phyloP scores from a whole-genome alignment of 2,329 filamentous ascomycete genomes.

The Thelonectria rubi region DNA sequence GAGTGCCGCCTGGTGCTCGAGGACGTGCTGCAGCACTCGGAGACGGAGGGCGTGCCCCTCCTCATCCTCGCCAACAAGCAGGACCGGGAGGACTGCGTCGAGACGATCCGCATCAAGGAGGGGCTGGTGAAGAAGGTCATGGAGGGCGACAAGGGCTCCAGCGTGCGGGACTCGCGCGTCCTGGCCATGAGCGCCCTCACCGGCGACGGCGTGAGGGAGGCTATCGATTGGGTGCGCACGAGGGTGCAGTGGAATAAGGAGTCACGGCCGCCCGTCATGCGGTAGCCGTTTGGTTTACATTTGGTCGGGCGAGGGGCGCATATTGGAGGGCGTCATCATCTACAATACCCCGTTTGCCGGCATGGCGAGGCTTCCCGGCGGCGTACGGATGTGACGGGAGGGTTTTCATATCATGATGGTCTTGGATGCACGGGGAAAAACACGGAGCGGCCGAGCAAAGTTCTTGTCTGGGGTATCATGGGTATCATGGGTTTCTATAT shows the following conservation, averaged over 20 bases:
- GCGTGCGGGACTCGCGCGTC: slow-evolving; percentile 89
- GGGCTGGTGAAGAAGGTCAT: slow-evolving; percentile 94
- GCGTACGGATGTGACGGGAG: slow-evolving; percentile 31
- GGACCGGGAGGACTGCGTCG: slow-evolving; percentile 95
- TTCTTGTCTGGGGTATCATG: slow-evolving; percentile 43
- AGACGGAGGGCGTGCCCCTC: slow-evolving; percentile 90
- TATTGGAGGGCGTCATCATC: slow-evolving; percentile 30
- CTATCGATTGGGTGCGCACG: slow-evolving; percentile 95
- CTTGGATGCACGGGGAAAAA: slow-evolving; percentile 24
- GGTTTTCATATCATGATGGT: slow-evolving; percentile 30
- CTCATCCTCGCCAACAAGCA: slow-evolving; percentile 97
- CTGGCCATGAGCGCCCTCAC: slow-evolving; percentile 92
- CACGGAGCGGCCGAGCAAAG: slow-evolving; percentile 26
- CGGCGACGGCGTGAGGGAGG: slow-evolving; percentile 87
- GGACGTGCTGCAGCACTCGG: slow-evolving; percentile 85
- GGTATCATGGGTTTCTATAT: slow-evolving; percentile 45
- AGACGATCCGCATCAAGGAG: slow-evolving; percentile 97
- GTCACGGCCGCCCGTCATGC: slow-evolving; percentile 88
- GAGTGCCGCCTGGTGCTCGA: slow-evolving; percentile 92
- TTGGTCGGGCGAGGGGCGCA: slow-evolving; percentile 14
- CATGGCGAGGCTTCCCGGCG: slow-evolving; percentile 13
- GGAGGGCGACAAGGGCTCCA: slow-evolving; percentile 88
- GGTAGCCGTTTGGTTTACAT: slow-evolving; percentile 59
- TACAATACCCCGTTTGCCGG: slow-evolving; percentile 24
- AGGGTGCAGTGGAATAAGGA: slow-evolving; percentile 98